phyloP scores from a whole-genome alignment of 192 early-diverging fungal species.

The Rhizoclosmatium sp. region DNA sequence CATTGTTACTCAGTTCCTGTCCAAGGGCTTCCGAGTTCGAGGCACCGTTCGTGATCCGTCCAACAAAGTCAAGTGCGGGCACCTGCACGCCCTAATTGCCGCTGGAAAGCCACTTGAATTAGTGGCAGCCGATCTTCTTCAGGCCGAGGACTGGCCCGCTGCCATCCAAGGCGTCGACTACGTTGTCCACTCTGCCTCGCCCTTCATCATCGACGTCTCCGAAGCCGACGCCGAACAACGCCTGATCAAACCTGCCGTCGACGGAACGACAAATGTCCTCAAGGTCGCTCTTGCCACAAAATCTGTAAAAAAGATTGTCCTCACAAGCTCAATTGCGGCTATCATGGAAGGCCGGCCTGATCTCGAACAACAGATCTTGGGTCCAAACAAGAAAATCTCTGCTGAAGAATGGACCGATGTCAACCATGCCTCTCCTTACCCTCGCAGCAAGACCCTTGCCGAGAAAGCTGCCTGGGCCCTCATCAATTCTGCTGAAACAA shows the following conservation, averaged over 20 bases:
- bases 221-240: background rate
- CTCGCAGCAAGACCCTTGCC: background rate
- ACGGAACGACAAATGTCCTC: background rate
- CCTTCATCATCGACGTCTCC: background rate
- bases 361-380: background rate
- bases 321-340: background rate
- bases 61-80: background rate
- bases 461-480: background rate
- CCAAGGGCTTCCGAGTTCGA: background rate
- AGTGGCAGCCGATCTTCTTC: background rate
- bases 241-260: background rate
- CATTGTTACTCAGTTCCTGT: background rate
- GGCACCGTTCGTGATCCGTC: background rate
- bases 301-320: background rate
- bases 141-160: background rate
- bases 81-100: background rate
- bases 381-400: background rate
- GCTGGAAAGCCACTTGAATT: background rate
- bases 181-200: background rate
- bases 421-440: background rate
- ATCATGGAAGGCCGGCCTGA: background rate
- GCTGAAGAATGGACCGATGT: background rate
- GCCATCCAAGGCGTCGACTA: background rate
- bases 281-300: background rate
- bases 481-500: background rate